phyloP scores from a whole-genome alignment of 257 asterid genomes.

The Gentiana straminea region DNA sequence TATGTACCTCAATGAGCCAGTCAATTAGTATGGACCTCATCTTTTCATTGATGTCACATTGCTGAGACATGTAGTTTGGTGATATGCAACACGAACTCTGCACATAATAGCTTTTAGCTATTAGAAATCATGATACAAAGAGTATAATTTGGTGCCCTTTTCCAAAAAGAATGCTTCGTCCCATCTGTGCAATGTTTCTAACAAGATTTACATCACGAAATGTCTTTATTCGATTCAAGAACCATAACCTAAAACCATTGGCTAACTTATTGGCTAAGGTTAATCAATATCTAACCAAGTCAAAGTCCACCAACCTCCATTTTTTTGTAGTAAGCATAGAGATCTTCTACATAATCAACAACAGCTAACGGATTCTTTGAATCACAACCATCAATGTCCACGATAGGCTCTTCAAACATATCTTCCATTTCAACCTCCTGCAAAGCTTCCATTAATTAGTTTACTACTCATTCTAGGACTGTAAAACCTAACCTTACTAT shows the following conservation, averaged over 20 bases:
- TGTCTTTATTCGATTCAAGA: no score
- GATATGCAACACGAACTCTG: conserved; percentile 72
- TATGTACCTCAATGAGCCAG: conserved; percentile 80
- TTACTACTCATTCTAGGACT: not conserved
- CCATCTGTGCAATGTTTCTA: no score
- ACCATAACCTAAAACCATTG: no score
- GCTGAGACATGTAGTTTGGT: conserved; percentile 72
- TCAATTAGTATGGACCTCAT: conserved; percentile 88
- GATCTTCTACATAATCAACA: conserved; percentile 68
- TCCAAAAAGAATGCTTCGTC: no score
- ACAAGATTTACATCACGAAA: no score
- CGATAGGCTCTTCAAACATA: conserved; percentile 54
- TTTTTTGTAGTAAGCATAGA: conserved; percentile 60
- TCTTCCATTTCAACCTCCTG: conserved; percentile 94
- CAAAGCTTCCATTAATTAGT: conserved; percentile 6
- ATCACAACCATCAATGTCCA: conserved; percentile 62
- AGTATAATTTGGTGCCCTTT: no score
- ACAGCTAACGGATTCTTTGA: conserved; percentile 63
- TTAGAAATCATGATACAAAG: no score
- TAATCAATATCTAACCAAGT: not conserved
- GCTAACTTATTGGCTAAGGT: not conserved
- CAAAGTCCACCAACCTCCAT: conserved; percentile 46
- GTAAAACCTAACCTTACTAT: not conserved
- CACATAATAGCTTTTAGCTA: not conserved
- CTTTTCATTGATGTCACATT: conserved; percentile 67